Percentiles rank a stretch among this genome's conserved stretches.
phyloP scores from a whole-genome alignment of 306 rosid species.

The Prinsepia uniflora region DNA sequence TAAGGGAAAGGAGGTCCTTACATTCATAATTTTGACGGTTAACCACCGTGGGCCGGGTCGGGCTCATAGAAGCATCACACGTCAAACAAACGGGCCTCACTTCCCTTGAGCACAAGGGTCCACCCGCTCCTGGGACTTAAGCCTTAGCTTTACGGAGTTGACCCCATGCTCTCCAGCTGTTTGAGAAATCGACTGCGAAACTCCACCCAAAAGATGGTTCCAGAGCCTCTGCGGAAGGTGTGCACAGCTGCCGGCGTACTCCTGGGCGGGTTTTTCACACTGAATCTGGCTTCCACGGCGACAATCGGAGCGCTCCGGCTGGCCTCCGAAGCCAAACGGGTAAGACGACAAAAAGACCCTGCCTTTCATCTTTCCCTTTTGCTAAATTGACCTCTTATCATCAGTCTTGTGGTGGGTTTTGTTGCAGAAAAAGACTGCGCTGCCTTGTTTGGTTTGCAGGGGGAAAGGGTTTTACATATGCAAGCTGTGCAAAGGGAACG shows the following conservation, averaged over 20 bases:
- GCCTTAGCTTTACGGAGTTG: background rate
- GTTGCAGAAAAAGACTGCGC: conserved; percentile 49
- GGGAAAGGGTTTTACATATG: conserved; percentile 85
- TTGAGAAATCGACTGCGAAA: conserved; percentile 36
- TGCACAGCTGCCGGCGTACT: conserved; percentile 44
- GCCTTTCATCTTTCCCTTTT: background rate
- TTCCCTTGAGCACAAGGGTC: background rate
- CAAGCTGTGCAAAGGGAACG: conserved; percentile 77
- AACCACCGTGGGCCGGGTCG: conserved; percentile 2
- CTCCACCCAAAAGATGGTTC: conserved; percentile 35
- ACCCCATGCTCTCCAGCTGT: conserved; percentile 1
- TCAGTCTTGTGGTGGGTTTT: conserved; percentile 15
- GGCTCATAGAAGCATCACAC: background rate
- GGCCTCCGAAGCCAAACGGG: conserved; percentile 64
- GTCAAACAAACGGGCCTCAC: background rate
- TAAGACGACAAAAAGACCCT: conserved; percentile 17
- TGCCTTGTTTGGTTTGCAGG: conserved; percentile 69
- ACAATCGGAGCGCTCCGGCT: conserved; percentile 52
- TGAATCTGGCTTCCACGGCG: conserved; percentile 59
- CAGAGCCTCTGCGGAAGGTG: conserved; percentile 39
- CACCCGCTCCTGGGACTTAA: background rate
- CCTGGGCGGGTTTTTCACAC: conserved; percentile 53
- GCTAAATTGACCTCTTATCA: background rate
- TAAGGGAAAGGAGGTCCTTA: background rate
- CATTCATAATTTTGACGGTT: background rate